These are phyloP conservation scores for Chaetomium sp. DNA, from an alignment of 2,329 filamentous ascomycete species.

Conservation along the genomic window DNA sequence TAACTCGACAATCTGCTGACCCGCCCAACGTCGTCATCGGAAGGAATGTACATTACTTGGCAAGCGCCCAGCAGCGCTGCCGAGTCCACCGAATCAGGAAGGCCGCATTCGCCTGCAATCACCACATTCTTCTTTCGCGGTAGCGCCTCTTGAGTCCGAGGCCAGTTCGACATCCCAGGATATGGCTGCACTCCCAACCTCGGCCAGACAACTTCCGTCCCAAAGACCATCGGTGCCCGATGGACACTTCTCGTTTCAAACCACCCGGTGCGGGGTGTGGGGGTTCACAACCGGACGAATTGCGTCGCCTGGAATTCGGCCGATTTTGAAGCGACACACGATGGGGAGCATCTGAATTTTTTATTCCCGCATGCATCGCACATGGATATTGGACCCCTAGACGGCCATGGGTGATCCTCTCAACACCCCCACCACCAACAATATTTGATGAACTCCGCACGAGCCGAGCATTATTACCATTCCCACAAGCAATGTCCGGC, in stretches of 20 bases:
- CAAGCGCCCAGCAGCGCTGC: slow-evolving; percentile 9
- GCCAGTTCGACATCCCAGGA: not conserved
- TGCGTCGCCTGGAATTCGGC: not conserved
- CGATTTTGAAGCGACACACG: not conserved
- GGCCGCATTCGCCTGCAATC: slow-evolving; percentile 3
- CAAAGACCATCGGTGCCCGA: not conserved
- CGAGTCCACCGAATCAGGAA: slow-evolving; percentile 12
- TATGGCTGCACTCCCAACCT: not conserved
- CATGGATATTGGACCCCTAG: not conserved
- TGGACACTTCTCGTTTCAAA: slow-evolving; percentile 2
- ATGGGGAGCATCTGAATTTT: not conserved
- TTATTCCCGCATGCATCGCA: slow-evolving; percentile 29
- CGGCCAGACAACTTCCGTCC: not conserved
- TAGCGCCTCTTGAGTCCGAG: not conserved
- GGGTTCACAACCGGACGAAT: not conserved
- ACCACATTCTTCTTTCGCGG: not conserved
- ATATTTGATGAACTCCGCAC: slow-evolving; percentile 13
- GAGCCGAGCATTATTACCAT: not conserved
- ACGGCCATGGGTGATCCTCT: slow-evolving; percentile 4
- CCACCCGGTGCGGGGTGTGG: slow-evolving; percentile 5
- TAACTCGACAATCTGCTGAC: not conserved
- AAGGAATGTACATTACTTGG: slow-evolving; percentile 12
- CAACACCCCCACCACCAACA: slow-evolving; percentile 4
- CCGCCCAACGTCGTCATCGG: slow-evolving; percentile 24
- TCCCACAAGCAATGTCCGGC: not conserved